phyloP scores from a whole-genome alignment of 495 filamentous ascomycete species.

The Chaetomium tenue region DNA sequence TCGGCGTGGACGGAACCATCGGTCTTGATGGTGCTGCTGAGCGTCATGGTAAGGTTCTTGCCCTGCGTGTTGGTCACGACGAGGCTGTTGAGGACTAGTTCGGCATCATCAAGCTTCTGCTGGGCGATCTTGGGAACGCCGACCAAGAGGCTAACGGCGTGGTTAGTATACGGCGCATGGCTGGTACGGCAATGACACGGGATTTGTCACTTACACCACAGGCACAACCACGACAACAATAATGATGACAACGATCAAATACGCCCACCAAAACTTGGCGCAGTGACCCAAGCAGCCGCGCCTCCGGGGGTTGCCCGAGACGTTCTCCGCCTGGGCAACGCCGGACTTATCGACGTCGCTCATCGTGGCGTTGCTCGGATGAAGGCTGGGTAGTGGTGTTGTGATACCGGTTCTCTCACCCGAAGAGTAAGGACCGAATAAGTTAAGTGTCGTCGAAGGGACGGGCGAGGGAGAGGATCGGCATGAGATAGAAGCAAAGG shows the following conservation, averaged over 20 bases:
- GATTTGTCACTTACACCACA: constrained; percentile 59
- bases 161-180: constrained; percentile 15
- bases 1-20: constrained; percentile 53
- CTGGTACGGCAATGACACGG: neutral
- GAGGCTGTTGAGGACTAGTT: constrained; percentile 58
- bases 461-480: constrained; percentile 5
- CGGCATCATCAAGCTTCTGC: constrained; percentile 61
- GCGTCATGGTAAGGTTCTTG: constrained; percentile 55
- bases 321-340: constrained; percentile 29
- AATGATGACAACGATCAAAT: constrained; percentile 58
- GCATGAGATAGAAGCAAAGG: constrained; percentile 8
- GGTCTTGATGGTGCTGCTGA: constrained; percentile 52
- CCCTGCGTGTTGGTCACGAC: constrained; percentile 58
- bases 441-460: constrained; percentile 3
- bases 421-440: neutral
- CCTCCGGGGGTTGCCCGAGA: constrained; percentile 28
- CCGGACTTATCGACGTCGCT: constrained; percentile 29
- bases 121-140: constrained; percentile 73
- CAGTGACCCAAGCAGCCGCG: constrained; percentile 43
- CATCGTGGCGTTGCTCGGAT: constrained; percentile 24
- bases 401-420: constrained; percentile 22
- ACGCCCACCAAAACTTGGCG: constrained; percentile 67
- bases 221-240: constrained; percentile 60
- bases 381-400: neutral
- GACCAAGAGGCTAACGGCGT: constrained; percentile 61